These are phyloP conservation scores for Apiotrichum gracile DNA, from an alignment of 1,284 basidiomycete genomes.

Conservation along the genomic window DNA sequence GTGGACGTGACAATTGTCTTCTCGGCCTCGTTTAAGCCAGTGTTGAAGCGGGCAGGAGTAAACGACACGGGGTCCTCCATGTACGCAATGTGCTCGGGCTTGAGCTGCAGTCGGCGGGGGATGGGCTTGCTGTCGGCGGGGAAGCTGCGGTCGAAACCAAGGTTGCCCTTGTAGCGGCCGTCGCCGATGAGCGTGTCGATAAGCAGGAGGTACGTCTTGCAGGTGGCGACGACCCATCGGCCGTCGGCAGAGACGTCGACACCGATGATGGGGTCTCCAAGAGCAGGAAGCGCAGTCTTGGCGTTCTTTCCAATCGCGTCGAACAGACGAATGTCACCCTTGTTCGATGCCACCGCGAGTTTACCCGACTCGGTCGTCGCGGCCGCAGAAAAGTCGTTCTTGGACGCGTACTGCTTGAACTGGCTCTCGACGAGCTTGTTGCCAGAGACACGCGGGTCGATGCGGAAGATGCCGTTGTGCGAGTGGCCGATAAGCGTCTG, in stretches of 20 bases:
- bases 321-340: slow-evolving; percentile 93
- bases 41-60: slow-evolving; percentile 93
- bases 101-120: slow-evolving; percentile 80
- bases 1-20: slow-evolving; percentile 95
- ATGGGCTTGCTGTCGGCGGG: slow-evolving; percentile 90
- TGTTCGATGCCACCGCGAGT: slow-evolving; percentile 89
- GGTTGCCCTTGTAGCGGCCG: slow-evolving; percentile 74
- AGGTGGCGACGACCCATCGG: slow-evolving; percentile 92
- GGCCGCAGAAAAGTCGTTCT: slow-evolving; percentile 93
- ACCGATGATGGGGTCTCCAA: slow-evolving; percentile 92
- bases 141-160: slow-evolving; percentile 94
- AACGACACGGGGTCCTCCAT: slow-evolving; percentile 87
- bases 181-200: slow-evolving; percentile 94
- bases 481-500: slow-evolving; percentile 85
- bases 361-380: slow-evolving; percentile 81
- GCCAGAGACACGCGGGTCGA: slow-evolving; percentile 87
- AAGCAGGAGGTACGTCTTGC: slow-evolving; percentile 86
- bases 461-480: slow-evolving; percentile 91
- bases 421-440: slow-evolving; percentile 90
- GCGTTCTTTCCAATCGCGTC: slow-evolving; percentile 98
- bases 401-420: slow-evolving; percentile 92
- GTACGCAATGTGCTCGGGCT: slow-evolving; percentile 87
- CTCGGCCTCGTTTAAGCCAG: slow-evolving; percentile 76
- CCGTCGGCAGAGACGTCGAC: slow-evolving; percentile 93
- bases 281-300: slow-evolving; percentile 93